A percentile compares a stretch with the other conserved stretches of the same genome.
Evolutionary conservation across 345 rosid species (phyloP).

Genomic region (Moricandia moricandioides): DNA sequence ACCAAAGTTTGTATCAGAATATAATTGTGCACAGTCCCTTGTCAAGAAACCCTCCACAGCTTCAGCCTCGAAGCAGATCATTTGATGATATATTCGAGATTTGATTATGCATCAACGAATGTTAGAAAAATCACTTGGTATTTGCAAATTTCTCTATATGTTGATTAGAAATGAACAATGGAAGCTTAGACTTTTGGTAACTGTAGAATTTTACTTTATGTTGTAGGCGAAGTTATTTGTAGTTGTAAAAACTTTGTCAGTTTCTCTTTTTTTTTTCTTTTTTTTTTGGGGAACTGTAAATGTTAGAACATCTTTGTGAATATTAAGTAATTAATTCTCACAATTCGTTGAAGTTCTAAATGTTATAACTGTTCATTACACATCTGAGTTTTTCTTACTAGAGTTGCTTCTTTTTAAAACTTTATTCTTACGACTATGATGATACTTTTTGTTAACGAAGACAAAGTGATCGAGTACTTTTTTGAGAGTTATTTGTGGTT

Average conservation of each 20-base stretch:
- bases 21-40: slow-evolving; percentile 67
- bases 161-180: slow-evolving; percentile 6
- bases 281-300: slow-evolving; percentile 20
- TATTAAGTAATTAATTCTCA: slow-evolving; percentile 3
- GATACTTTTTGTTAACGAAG: neutral
- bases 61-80: slow-evolving; percentile 29
- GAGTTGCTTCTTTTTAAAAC: neutral
- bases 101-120: slow-evolving; percentile 21
- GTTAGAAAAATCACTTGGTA: neutral
- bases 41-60: slow-evolving; percentile 22
- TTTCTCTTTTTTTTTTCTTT: neutral
- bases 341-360: slow-evolving; percentile 1
- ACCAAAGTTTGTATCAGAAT: slow-evolving; percentile 58
- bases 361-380: neutral
- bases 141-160: slow-evolving; percentile 10
- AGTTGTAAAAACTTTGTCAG: neutral
- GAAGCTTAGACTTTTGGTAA: slow-evolving; percentile 17
- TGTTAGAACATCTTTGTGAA: slow-evolving; percentile 33
- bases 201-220: slow-evolving; percentile 6
- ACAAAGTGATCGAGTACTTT: neutral
- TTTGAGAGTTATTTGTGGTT: neutral
- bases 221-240: slow-evolving; percentile 4
- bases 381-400: neutral
- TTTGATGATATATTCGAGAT: slow-evolving; percentile 29
- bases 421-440: neutral